phyloP scores from a whole-genome alignment of 2,329 filamentous ascomycete species.

The Ophiostoma montium region DNA sequence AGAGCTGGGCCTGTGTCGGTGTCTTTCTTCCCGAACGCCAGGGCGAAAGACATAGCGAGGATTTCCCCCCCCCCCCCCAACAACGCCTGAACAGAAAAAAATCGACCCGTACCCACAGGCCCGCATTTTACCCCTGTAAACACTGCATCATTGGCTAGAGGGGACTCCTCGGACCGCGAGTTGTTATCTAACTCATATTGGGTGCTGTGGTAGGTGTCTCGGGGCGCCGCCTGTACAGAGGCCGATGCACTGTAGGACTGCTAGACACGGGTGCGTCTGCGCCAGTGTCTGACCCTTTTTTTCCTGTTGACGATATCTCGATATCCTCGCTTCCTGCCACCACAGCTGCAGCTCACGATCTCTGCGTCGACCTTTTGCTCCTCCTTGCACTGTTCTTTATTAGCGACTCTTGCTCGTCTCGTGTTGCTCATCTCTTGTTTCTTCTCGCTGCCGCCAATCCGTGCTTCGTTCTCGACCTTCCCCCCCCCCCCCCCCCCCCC shows the following conservation, averaged over 20 bases:
- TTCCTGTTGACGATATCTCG: slow-evolving; percentile 2
- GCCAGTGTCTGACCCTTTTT: slow-evolving; percentile 3
- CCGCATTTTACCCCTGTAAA: background rate
- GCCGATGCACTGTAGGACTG: background rate
- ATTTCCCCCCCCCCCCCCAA: slow-evolving; percentile 8
- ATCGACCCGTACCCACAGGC: slow-evolving; percentile 4
- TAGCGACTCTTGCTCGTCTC: background rate
- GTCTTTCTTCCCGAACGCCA: slow-evolving; percentile 8
- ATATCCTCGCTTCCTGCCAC: slow-evolving; percentile 2
- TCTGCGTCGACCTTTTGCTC: background rate
- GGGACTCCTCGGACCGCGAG: background rate
- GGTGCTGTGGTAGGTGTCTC: background rate
- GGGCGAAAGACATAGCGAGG: slow-evolving; percentile 6
- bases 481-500: background rate
- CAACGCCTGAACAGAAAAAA: slow-evolving; percentile 6
- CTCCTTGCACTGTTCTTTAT: background rate
- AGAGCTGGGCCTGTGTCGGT: slow-evolving; percentile 8
- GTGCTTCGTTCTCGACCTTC: background rate
- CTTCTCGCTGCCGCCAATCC: background rate
- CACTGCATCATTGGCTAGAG: slow-evolving; percentile 1
- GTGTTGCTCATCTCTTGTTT: background rate
- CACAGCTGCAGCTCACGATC: slow-evolving; percentile 1
- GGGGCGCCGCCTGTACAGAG: background rate
- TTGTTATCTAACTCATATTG: slow-evolving; percentile 1
- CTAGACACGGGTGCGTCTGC: background rate